phyloP scores from a whole-genome alignment of 805 yeast species.

The Kluyveromyces wickerhamii region DNA sequence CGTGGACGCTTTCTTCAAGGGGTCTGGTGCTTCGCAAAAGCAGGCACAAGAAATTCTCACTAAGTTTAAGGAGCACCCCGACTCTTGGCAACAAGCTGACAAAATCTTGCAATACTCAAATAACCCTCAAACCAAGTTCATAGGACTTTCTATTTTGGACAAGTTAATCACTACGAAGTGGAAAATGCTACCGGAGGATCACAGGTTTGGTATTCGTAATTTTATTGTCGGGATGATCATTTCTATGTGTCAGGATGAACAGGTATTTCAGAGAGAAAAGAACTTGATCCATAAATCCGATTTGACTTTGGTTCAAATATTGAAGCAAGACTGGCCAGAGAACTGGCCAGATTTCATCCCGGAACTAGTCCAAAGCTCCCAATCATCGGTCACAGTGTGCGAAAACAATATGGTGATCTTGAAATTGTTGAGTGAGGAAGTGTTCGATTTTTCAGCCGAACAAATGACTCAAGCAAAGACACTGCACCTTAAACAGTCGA shows the following conservation, averaged over 20 bases:
- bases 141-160: slow-evolving; percentile 85
- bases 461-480: slow-evolving; percentile 97
- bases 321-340: slow-evolving; percentile 98
- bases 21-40: slow-evolving; percentile 59
- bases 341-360: slow-evolving; percentile 98
- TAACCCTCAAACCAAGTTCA: slow-evolving; percentile 83
- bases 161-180: slow-evolving; percentile 85
- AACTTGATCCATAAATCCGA: slow-evolving; percentile 89
- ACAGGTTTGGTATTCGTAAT: slow-evolving; percentile 87
- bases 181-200: slow-evolving; percentile 85
- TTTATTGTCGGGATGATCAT: slow-evolving; percentile 92
- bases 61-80: slow-evolving; percentile 87
- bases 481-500: slow-evolving; percentile 66
- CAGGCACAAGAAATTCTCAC: slow-evolving; percentile 65
- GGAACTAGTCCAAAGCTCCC: slow-evolving; percentile 78
- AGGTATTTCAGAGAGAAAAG: slow-evolving; percentile 59
- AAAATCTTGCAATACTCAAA: slow-evolving; percentile 70
- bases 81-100: slow-evolving; percentile 93
- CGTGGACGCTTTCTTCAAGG: slow-evolving; percentile 76
- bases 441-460: slow-evolving; percentile 90
- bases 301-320: slow-evolving; percentile 83
- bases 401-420: slow-evolving; percentile 95
- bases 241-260: slow-evolving; percentile 78
- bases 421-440: slow-evolving; percentile 86
- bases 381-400: slow-evolving; percentile 85